Base-by-base conservation (phyloP, 129 eudicot genomes). In the Logfia minima region DNA sequence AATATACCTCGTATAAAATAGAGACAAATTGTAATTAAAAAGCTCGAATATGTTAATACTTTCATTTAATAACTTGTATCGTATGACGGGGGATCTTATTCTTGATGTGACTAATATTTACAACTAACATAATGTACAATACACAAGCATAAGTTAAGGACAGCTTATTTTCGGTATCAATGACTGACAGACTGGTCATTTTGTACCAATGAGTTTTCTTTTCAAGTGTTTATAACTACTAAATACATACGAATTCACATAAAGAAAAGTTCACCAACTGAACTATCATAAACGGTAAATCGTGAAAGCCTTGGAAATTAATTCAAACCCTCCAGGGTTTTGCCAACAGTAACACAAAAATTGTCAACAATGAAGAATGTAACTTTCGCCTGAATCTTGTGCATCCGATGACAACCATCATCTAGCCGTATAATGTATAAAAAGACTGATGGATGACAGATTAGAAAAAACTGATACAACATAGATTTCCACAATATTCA, bases 401-500 rank as follows among this genome's bases (percentile, higher is more conserved):
- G 14, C 62, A n/a, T 7, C 62, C 26, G 0, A 56, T 18, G 9
- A 6, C 62, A n/a, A 56, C 11, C 26, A 56, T 56, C 24, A 1
- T 18, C 24, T 4, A 5, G 59, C 19, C 8, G 7, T 53, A 19
- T 11, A 56, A n/a, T 6, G 62, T 56, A 58, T 22, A 19, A 6
- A 22, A 19, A 0, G 4, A 58, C 8, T 21, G 3, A 58, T 8
- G 63, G 28, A n/a, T n/a, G 26, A 58, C 23, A 56, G 24, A n/a
- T n/a, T 7, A 17, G 28, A 58, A 28, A 22, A 58, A 19, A 58
- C 28, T 48, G 18, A 58, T 6, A 58, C 4, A 21, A 8, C 28
- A 80, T 37, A 74, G 29, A 66, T 22, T 78, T 79, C 66, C 43
- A 63, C 75, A 68, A 68, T 10, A 43, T 76, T 51, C 73, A 61